Base-by-base conservation (phyloP, 1,284 basidiomycete species). In the Chiua sp. region DNA sequence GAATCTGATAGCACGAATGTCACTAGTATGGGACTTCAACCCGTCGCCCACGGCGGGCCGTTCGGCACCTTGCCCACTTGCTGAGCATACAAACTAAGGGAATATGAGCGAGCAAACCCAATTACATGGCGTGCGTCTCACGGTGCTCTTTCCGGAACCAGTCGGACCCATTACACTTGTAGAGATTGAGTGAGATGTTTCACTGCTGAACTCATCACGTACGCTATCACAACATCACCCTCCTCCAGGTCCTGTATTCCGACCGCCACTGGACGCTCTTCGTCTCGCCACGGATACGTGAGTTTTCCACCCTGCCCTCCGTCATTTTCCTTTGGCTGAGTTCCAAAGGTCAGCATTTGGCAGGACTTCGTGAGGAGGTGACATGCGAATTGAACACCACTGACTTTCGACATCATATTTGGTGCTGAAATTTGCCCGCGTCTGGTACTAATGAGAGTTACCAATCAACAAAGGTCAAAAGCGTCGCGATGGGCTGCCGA, bases 31-130 rank as follows among this genome's bases (percentile, higher is more conserved):
- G 8, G n/a, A 65, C 65, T 26, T 65, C 56, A 44, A 68, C 51
- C 10, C 56, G 60, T 26, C 56, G 52, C 23, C 70, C 66, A 47
- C 30, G 63, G 6, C 30, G 30, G 30, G 30, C 30, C 64, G 30
- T 52, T 53, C 11, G 63, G 30, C 11, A 56, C n/a, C 16, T 61
- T 65, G 20, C 51, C 57, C 49, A 61, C 65, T 51, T 54, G 61
- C 63, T 10, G 60, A 32, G 52, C 68, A 66, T 51, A 71, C 67
- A 57, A 72, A 71, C 68, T 71, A 35, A 37, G 30, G 16, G 28
- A 32, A 50, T 50, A 50, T 50, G 49, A 50, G 16, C 30, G 37
- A 33, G 11, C 26, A 22, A 39, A 8, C 18, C 28, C 23, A 20
- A 28, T 30, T 30, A 22, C 16, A 49, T 46, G 7, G 2, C 35